Percentiles rank a stretch among this genome's conserved stretches.
phyloP scores from a whole-genome alignment of 495 filamentous ascomycete genomes.

The Aspergillus funiculosus region DNA sequence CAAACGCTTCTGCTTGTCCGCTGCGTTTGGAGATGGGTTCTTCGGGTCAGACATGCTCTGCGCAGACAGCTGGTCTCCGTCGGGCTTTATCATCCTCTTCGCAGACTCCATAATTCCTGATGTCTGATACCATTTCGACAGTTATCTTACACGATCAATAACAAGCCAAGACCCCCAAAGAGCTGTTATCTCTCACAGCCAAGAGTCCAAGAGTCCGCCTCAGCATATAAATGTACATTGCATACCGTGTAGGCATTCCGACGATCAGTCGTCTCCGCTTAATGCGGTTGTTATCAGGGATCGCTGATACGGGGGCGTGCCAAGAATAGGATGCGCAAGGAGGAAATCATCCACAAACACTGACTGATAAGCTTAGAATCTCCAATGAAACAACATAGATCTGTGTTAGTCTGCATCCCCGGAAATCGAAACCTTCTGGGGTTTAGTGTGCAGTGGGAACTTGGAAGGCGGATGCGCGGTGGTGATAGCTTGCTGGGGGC shows the following conservation, averaged over 20 bases:
- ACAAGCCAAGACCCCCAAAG: constrained; percentile 11
- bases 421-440: constrained; percentile 13
- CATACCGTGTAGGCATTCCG: not conserved
- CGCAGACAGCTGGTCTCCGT: not conserved
- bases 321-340: no score
- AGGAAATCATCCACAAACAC: not conserved
- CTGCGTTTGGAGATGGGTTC: not conserved
- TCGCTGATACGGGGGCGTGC: not conserved
- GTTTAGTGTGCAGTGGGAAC: constrained; percentile 10
- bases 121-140: constrained; percentile 1
- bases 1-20: not conserved
- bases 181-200: constrained; percentile 12
- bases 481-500: not conserved
- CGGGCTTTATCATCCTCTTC: constrained; percentile 5
- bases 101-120: not conserved
- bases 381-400: constrained; percentile 5
- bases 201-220: constrained; percentile 13
- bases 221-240: not conserved
- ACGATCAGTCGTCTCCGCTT: not conserved
- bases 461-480: constrained; percentile 1
- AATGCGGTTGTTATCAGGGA: constrained; percentile 2
- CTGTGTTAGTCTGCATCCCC: constrained; percentile 2
- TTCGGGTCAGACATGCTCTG: not conserved
- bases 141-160: constrained; percentile 6
- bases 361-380: constrained; percentile 11